Conservation (phyloP, 2,329 filamentous ascomycete species). For the Cladosporium austrohemisphaericum region DNA sequence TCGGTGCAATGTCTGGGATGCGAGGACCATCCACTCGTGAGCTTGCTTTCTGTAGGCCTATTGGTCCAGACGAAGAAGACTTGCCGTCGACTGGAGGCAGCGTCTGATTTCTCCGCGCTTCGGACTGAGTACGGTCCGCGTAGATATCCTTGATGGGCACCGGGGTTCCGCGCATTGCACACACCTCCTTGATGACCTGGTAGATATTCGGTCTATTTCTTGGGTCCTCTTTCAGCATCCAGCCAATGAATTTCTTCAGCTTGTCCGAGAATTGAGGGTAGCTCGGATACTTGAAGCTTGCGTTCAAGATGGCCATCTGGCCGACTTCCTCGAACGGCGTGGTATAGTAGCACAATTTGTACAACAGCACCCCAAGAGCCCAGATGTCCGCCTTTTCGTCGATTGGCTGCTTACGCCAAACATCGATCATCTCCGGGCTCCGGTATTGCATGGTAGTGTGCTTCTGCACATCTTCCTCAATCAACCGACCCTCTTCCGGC, state of each 20-base stretch:
- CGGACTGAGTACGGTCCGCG: constrained; percentile 56
- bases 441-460: constrained; percentile 97
- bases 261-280: constrained; percentile 88
- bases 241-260: constrained; percentile 84
- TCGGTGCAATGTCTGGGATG: constrained; percentile 87
- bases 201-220: constrained; percentile 85
- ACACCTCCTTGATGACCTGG: constrained; percentile 81
- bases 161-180: constrained; percentile 78
- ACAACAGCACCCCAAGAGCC: constrained; percentile 90
- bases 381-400: constrained; percentile 99
- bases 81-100: constrained; percentile 53
- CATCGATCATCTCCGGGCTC: constrained; percentile 98
- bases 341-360: constrained; percentile 99
- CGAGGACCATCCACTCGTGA: constrained; percentile 65
- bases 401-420: constrained; percentile 92
- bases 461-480: constrained; percentile 95
- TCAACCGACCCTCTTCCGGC: constrained; percentile 80
- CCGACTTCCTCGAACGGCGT: constrained; percentile 98
- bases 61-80: constrained; percentile 29
- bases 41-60: constrained; percentile 80
- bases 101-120: constrained; percentile 58
- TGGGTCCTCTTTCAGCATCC: constrained; percentile 85
- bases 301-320: constrained; percentile 94
- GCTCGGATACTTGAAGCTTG: constrained; percentile 84
- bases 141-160: constrained; percentile 78